Conservation (phyloP, 306 rosid genomes). For the Lathyrus sativus region DNA sequence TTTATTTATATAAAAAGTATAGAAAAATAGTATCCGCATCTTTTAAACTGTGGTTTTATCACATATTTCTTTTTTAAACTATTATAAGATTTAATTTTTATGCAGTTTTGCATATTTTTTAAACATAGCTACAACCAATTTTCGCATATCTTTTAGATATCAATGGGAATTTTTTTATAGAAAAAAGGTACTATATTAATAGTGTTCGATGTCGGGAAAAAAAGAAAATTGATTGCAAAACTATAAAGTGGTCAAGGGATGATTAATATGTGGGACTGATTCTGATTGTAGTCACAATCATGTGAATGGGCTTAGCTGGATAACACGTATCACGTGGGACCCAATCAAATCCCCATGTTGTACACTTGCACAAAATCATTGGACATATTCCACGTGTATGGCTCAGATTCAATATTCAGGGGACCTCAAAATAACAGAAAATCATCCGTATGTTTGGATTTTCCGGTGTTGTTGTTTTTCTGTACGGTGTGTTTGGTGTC, state of each 20-base stretch:
- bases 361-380: slow-evolving; percentile 49
- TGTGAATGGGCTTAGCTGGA: slow-evolving; percentile 43
- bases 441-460: slow-evolving; percentile 49
- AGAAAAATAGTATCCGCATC: too few species aligned
- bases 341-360: slow-evolving; percentile 43
- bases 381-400: slow-evolving; percentile 46
- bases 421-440: slow-evolving; percentile 37
- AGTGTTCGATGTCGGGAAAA: too few species aligned
- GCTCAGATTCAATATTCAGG: slow-evolving; percentile 29
- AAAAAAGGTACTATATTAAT: too few species aligned
- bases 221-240: too few species aligned
- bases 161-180: too few species aligned
- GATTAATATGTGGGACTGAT: slow-evolving; percentile 39
- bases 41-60: too few species aligned
- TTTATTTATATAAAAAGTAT: too few species aligned
- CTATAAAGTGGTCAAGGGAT: not conserved
- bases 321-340: slow-evolving; percentile 40
- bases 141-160: too few species aligned
- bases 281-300: slow-evolving; percentile 45
- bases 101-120: too few species aligned
- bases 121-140: too few species aligned
- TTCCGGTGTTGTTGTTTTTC: slow-evolving; percentile 34
- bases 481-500: not conserved
- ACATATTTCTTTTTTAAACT: too few species aligned
- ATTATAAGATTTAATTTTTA: too few species aligned